Conservation (phyloP, 805 yeast species). For the Candida chilensis region DNA sequence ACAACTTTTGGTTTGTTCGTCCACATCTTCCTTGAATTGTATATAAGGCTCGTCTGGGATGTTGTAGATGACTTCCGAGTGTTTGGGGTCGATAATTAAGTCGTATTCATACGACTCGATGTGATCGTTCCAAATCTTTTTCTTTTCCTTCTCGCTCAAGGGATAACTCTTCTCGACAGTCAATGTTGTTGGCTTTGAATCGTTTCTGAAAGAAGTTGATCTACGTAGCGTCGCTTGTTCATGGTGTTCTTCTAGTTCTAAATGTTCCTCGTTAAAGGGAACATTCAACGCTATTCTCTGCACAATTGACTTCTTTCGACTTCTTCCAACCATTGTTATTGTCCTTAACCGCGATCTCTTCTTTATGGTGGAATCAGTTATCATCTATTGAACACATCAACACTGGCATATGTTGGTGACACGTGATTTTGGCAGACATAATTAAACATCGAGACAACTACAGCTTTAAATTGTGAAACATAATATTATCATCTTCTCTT, state of each 20-base stretch:
- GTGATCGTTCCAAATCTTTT: constrained; percentile 19
- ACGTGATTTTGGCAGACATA: no score
- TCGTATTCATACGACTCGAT: constrained; percentile 30
- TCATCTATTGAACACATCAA: no score
- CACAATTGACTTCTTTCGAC: constrained; percentile 55
- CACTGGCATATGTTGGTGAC: no score
- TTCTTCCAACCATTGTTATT: constrained; percentile 25
- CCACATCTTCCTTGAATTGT: constrained; percentile 25
- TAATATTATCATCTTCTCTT: constrained; percentile 53
- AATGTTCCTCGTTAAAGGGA: constrained; percentile 25
- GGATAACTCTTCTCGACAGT: constrained; percentile 26
- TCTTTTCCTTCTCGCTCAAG: constrained; percentile 24
- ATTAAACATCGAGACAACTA: no score
- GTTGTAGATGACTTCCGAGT: constrained; percentile 28
- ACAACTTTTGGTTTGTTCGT: constrained; percentile 3
- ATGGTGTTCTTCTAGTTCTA: constrained; percentile 7
- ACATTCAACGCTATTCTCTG: constrained; percentile 48
- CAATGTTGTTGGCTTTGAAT: no score
- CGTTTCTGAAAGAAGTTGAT: no score
- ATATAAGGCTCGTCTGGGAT: constrained; percentile 19
- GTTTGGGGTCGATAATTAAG: constrained; percentile 25
- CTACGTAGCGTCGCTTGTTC: constrained; percentile 2
- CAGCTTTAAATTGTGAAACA: no score
- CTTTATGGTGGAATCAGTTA: no score
- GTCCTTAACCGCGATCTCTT: no score